These are phyloP conservation scores for Filobasidium wieringae DNA, from an alignment of 768 basidiomycete genomes.

Conservation along the genomic window DNA sequence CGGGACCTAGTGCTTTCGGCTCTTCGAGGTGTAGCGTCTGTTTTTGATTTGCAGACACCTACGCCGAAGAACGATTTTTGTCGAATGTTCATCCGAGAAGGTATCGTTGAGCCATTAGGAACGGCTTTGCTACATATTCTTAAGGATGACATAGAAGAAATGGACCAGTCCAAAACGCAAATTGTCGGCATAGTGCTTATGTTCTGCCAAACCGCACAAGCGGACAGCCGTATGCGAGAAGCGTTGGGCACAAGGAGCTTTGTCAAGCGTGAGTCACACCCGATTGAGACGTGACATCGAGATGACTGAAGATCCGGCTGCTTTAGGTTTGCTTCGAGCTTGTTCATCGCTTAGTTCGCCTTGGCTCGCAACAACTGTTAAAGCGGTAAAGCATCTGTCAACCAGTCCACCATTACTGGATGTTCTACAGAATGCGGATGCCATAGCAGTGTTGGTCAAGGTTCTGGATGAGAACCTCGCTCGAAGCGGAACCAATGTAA, in stretches of 20 bases:
- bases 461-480: conserved; percentile 70
- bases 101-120: conserved; percentile 81
- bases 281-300: not conserved
- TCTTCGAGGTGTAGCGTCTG: conserved; percentile 83
- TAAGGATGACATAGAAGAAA: conserved; percentile 48
- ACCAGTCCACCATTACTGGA: conserved; percentile 85
- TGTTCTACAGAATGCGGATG: conserved; percentile 88
- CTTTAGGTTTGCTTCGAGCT: conserved; percentile 66
- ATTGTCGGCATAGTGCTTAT: conserved; percentile 78
- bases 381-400: conserved; percentile 89
- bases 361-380: conserved; percentile 74
- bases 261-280: conserved; percentile 57
- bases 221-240: conserved; percentile 82
- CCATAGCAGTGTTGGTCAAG: conserved; percentile 77
- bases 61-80: conserved; percentile 98
- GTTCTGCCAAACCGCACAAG: conserved; percentile 93
- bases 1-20: conserved; percentile 84
- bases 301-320: not conserved
- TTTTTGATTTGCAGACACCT: conserved; percentile 87
- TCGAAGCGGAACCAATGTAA: conserved; percentile 67
- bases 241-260: conserved; percentile 83
- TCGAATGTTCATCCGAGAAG: conserved; percentile 94
- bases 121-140: conserved; percentile 81
- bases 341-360: conserved; percentile 80
- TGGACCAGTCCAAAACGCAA: conserved; percentile 64